phyloP scores from a whole-genome alignment of 2,329 filamentous ascomycete genomes.

The Fusarium setosum region DNA sequence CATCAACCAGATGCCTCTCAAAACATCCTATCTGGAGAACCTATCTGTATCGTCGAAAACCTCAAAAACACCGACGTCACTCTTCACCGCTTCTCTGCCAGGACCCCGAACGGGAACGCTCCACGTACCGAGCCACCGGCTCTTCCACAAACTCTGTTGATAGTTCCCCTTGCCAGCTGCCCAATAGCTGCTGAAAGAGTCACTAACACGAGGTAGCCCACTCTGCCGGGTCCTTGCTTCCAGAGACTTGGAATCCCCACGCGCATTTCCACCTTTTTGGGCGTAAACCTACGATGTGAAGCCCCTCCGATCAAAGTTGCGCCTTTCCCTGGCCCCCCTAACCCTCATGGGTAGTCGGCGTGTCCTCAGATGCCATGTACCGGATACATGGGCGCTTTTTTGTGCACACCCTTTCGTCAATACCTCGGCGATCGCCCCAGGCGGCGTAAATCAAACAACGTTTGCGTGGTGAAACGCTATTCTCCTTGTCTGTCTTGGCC shows the following conservation, averaged over 20 bases:
- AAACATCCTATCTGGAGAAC: background rate
- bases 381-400: slow-evolving; percentile 30
- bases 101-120: slow-evolving; percentile 2
- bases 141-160: slow-evolving; percentile 35
- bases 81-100: slow-evolving; percentile 12
- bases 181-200: slow-evolving; percentile 16
- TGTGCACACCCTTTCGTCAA: slow-evolving; percentile 24
- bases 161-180: slow-evolving; percentile 25
- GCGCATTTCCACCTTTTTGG: slow-evolving; percentile 15
- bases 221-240: slow-evolving; percentile 21
- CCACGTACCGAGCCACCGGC: slow-evolving; percentile 35
- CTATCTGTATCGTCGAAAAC: background rate
- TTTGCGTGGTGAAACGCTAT: slow-evolving; percentile 31
- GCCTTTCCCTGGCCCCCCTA: slow-evolving; percentile 24
- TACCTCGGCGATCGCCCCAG: slow-evolving; percentile 9
- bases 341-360: slow-evolving; percentile 1
- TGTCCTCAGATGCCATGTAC: slow-evolving; percentile 21
- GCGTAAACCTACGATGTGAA: slow-evolving; percentile 23
- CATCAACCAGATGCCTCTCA: background rate
- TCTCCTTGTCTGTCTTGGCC: slow-evolving; percentile 2
- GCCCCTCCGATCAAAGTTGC: slow-evolving; percentile 12
- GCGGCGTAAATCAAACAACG: slow-evolving; percentile 19
- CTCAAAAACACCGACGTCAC: slow-evolving; percentile 4
- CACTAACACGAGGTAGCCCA: slow-evolving; percentile 27
- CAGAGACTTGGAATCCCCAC: slow-evolving; percentile 22